Percentiles rank a stretch among this genome's conserved stretches.
These are phyloP conservation scores for Tuber aestivum DNA, from an alignment of 495 filamentous ascomycete species.

Conservation along the genomic window DNA sequence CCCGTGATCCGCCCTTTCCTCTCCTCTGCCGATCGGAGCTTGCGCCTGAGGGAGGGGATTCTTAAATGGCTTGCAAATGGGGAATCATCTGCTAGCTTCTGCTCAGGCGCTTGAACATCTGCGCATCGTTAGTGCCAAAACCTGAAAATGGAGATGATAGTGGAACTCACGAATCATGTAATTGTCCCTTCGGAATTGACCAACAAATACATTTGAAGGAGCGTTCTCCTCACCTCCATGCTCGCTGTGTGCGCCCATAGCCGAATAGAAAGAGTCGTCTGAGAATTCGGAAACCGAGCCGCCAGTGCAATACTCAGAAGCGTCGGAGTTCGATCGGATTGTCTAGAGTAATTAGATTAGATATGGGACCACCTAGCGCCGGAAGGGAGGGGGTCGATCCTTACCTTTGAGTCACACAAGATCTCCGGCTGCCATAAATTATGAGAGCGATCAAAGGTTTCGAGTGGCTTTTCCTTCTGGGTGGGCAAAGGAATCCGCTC, in stretches of 20 bases:
- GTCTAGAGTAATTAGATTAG: neutral
- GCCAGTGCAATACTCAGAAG: constrained; percentile 21
- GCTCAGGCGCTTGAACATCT: constrained; percentile 8
- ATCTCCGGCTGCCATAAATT: constrained; percentile 16
- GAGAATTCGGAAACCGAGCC: constrained; percentile 20
- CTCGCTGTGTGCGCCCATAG: constrained; percentile 12
- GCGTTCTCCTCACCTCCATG: neutral
- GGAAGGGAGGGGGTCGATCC: neutral
- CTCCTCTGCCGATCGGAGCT: constrained; percentile 13
- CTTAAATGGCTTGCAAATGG: constrained; percentile 17
- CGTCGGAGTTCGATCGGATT: constrained; percentile 23
- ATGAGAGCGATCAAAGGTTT: constrained; percentile 14
- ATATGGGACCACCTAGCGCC: neutral
- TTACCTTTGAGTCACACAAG: constrained; percentile 17
- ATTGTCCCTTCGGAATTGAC: constrained; percentile 22
- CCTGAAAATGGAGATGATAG: neutral
- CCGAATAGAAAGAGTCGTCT: constrained; percentile 20
- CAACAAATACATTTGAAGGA: constrained; percentile 20
- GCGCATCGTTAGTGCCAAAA: neutral
- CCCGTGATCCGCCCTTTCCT: constrained; percentile 8
- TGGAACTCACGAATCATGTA: constrained; percentile 18
- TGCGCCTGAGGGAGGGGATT: constrained; percentile 14
- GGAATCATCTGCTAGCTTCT: constrained; percentile 15
- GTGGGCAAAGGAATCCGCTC: constrained; percentile 1
- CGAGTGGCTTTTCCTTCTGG: constrained; percentile 10